Conservation (phyloP, 2,329 filamentous ascomycete genomes). For the Beauveria asiatica region DNA sequence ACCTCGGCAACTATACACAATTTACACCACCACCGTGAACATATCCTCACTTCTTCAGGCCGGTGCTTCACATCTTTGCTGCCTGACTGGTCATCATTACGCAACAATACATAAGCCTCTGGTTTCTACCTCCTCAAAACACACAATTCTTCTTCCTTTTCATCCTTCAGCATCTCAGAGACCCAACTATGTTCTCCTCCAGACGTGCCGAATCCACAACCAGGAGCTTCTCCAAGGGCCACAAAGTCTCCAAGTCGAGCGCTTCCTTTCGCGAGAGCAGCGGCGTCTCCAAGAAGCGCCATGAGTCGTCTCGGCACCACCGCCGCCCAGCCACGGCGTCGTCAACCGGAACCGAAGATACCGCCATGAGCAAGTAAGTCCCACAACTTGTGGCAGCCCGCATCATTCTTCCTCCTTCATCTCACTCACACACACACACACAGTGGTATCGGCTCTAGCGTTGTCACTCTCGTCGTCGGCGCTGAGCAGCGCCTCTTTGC, state of each 20-base stretch:
- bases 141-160: neutral
- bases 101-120: neutral
- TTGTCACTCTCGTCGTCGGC: conserved; percentile 76
- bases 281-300: conserved; percentile 46
- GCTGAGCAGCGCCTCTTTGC: conserved; percentile 79
- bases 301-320: conserved; percentile 33
- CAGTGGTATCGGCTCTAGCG: conserved; percentile 54
- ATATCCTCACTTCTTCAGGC: neutral
- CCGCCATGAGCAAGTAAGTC: conserved; percentile 36
- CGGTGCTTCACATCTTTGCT: neutral
- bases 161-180: neutral
- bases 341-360: conserved; percentile 29
- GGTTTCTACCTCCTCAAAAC: neutral
- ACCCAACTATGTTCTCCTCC: conserved; percentile 35
- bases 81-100: neutral
- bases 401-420: neutral
- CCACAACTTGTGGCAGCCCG: neutral
- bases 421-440: neutral
- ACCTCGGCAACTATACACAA: neutral
- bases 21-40: neutral
- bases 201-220: conserved; percentile 36
- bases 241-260: conserved; percentile 41
- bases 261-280: conserved; percentile 45
- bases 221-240: conserved; percentile 46
- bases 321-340: conserved; percentile 42